Evolutionary conservation across 306 rosid genomes (phyloP).

Genomic region (Cucurbita moschata): DNA sequence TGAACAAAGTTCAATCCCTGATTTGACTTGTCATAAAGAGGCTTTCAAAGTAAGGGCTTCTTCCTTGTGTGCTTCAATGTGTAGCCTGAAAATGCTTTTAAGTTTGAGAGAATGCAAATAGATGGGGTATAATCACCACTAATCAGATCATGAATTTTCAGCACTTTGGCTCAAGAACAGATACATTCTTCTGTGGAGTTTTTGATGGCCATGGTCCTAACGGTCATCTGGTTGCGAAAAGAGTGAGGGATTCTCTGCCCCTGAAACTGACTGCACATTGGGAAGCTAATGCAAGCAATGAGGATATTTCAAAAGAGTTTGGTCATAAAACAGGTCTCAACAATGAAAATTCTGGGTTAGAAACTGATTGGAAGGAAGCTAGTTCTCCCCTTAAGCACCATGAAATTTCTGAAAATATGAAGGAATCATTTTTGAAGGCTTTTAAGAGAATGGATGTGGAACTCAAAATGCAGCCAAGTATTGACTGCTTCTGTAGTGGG

Average conservation of each 20-base stretch:
- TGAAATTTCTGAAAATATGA: slow-evolving; percentile 51
- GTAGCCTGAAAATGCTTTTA: background rate
- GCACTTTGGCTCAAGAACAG: slow-evolving; percentile 73
- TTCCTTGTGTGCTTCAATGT: background rate
- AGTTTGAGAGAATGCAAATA: background rate
- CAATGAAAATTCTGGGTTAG: slow-evolving; percentile 36
- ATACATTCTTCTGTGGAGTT: slow-evolving; percentile 79
- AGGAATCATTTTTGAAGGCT: slow-evolving; percentile 68
- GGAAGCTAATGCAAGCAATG: slow-evolving; percentile 45
- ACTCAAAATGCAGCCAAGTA: slow-evolving; percentile 46
- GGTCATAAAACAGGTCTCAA: slow-evolving; percentile 44
- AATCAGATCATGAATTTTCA: slow-evolving; percentile 20
- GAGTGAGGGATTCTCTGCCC: slow-evolving; percentile 94
- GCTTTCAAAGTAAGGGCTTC: background rate
- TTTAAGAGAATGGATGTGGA: slow-evolving; percentile 83
- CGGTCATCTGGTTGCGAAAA: slow-evolving; percentile 92
- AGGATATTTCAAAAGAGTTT: slow-evolving; percentile 52
- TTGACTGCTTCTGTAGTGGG: slow-evolving; percentile 88
- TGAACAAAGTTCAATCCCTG: background rate
- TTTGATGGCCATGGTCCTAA: slow-evolving; percentile 93
- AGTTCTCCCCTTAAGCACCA: slow-evolving; percentile 39
- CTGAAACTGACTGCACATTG: slow-evolving; percentile 66
- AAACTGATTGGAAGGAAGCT: slow-evolving; percentile 48
- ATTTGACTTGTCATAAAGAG: background rate
- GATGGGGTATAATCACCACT: background rate